phyloP scores from a whole-genome alignment of 495 filamentous ascomycete genomes.

The Clohesyomyces aquaticus region DNA sequence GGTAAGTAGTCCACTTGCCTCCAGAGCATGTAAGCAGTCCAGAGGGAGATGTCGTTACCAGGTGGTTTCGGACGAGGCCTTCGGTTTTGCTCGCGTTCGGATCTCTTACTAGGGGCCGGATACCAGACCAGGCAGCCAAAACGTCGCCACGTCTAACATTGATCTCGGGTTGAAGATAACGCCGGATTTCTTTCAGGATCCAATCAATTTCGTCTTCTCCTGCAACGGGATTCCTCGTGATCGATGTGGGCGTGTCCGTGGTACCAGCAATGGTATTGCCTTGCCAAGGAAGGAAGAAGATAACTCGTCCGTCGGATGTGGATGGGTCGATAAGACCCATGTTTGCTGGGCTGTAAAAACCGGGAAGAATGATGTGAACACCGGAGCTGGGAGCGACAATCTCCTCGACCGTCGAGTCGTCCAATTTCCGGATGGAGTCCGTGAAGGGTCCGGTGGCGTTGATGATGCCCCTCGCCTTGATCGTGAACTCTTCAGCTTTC shows the following conservation, averaged over 20 bases:
- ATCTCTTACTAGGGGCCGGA: conserved; percentile 91
- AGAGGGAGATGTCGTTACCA: conserved; percentile 82
- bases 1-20: conserved; percentile 98
- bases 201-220: conserved; percentile 94
- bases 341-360: conserved; percentile 90
- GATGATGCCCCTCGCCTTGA: conserved; percentile 86
- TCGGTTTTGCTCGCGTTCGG: conserved; percentile 92
- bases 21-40: conserved; percentile 94
- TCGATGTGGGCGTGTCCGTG: conserved; percentile 83
- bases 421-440: conserved; percentile 90
- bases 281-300: conserved; percentile 99
- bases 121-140: conserved; percentile 93
- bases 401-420: conserved; percentile 71
- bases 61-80: conserved; percentile 92
- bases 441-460: conserved; percentile 98
- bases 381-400: conserved; percentile 94
- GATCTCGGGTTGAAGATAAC: conserved; percentile 91
- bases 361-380: conserved; percentile 92
- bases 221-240: conserved; percentile 82
- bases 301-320: conserved; percentile 94
- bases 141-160: conserved; percentile 93
- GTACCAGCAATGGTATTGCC: conserved; percentile 98
- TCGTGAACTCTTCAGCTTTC: conserved; percentile 64
- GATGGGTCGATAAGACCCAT: conserved; percentile 97
- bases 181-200: conserved; percentile 89